Percentiles rank a stretch among this genome's conserved stretches.
These are phyloP conservation scores for Datisca glomerata DNA, from an alignment of 306 rosid species.

Conservation along the genomic window DNA sequence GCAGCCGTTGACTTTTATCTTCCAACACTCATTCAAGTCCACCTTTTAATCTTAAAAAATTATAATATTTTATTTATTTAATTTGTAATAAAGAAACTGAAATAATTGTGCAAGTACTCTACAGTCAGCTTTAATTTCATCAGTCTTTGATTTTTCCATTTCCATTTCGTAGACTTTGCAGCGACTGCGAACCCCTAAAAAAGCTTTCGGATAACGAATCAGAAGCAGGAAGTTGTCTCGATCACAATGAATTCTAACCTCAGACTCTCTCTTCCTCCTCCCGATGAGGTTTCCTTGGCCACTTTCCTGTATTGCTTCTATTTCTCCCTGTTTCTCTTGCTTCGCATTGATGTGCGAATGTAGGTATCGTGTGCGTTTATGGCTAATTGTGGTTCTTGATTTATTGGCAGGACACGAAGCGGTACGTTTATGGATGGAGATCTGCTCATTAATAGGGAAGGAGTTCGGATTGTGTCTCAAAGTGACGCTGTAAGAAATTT, in stretches of 20 bases:
- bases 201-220: too few species aligned
- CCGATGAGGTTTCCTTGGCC: constrained; percentile 47
- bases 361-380: not conserved
- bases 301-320: constrained; percentile 48
- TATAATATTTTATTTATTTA: too few species aligned
- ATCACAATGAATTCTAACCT: constrained; percentile 30
- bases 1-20: too few species aligned
- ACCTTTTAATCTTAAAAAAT: too few species aligned
- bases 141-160: too few species aligned
- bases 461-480: constrained; percentile 73
- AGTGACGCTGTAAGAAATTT: constrained; percentile 49
- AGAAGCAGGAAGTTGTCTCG: too few species aligned
- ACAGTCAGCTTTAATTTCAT: not conserved
- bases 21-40: too few species aligned
- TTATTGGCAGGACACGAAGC: constrained; percentile 53
- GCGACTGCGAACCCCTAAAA: not conserved
- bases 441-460: constrained; percentile 79
- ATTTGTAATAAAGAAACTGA: too few species aligned
- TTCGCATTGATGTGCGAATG: not conserved
- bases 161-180: constrained; percentile 7
- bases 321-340: not conserved
- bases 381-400: constrained; percentile 18
- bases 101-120: not conserved
- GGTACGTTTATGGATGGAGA: constrained; percentile 93
- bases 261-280: constrained; percentile 66